Percentiles rank a stretch among this genome's conserved stretches.
Evolutionary conservation across 2,329 filamentous ascomycete species (phyloP).

Genomic region (Exutisphaerella laricina): DNA sequence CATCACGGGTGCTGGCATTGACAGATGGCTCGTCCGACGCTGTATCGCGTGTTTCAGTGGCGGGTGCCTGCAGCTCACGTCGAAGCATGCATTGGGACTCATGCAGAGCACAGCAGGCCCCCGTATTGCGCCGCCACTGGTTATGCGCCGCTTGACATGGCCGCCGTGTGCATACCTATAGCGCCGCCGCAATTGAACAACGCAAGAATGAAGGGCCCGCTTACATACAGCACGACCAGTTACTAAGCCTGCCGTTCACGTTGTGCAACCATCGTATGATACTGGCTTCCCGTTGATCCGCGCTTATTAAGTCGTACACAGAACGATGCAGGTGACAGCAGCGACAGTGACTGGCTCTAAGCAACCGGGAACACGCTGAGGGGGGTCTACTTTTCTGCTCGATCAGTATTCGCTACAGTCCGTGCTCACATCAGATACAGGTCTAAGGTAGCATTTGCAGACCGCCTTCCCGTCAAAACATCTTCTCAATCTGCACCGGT

Average conservation of each 20-base stretch:
- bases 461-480: conserved; percentile 22
- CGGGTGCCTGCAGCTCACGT: conserved; percentile 17
- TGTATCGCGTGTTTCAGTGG: conserved; percentile 16
- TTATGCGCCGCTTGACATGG: conserved; percentile 10
- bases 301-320: conserved; percentile 8
- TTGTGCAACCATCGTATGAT: conserved; percentile 14
- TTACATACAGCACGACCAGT: conserved; percentile 10
- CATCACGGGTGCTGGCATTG: conserved; percentile 15
- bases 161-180: conserved; percentile 17
- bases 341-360: too few relatives aligned
- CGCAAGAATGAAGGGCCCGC: conserved; percentile 15
- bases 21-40: conserved; percentile 19
- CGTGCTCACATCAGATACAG: conserved; percentile 20
- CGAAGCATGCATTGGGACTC: conserved; percentile 12
- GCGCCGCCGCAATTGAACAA: conserved; percentile 15
- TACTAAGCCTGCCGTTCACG: conserved; percentile 8
- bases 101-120: conserved; percentile 10
- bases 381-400: conserved; percentile 25
- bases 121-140: conserved; percentile 15
- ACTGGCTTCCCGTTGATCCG: conserved; percentile 9
- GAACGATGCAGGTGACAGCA: conserved; percentile 13
- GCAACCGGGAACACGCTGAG: conserved; percentile 13
- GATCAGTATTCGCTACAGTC: conserved; percentile 28
- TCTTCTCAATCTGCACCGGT: conserved; percentile 10
- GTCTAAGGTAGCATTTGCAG: conserved; percentile 22